Evolutionary conservation across 352 stramenopile species (phyloP).

Genomic region (Hyphochytrium catenoides): DNA sequence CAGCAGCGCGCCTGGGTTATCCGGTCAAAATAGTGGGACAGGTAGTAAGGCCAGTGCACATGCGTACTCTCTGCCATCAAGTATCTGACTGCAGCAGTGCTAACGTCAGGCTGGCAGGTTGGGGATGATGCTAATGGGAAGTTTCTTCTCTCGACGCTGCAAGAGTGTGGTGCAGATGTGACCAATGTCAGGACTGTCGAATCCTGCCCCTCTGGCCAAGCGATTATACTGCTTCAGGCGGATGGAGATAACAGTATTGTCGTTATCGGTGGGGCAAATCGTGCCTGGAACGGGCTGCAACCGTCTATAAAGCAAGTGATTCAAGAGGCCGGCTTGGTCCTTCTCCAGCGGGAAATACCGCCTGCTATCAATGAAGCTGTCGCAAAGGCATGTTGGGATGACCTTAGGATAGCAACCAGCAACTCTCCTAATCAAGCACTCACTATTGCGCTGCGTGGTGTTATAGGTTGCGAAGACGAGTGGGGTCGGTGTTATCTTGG

Average conservation of each 20-base stretch:
- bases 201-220: slow-evolving; percentile 30
- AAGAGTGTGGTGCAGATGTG: slow-evolving; percentile 15
- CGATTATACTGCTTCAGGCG: slow-evolving; percentile 51
- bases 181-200: slow-evolving; percentile 14
- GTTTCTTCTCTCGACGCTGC: slow-evolving; percentile 18
- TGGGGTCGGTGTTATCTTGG: slow-evolving; percentile 36
- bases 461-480: slow-evolving; percentile 18
- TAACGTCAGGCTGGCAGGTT: slow-evolving; percentile 36
- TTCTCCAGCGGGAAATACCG: slow-evolving; percentile 45
- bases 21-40: no score
- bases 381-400: no score
- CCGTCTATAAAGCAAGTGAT: slow-evolving; percentile 17
- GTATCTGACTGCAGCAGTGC: no score
- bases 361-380: slow-evolving; percentile 24
- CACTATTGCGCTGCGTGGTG: no score
- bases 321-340: slow-evolving; percentile 22
- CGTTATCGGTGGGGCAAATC: slow-evolving; percentile 45
- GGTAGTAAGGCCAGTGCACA: no score
- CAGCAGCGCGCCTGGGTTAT: slow-evolving; percentile 18
- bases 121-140: slow-evolving; percentile 31
- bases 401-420: no score
- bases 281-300: slow-evolving; percentile 21
- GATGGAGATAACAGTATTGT: slow-evolving; percentile 58
- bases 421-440: no score
- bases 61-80: no score